These are phyloP conservation scores for Arbutus unedo DNA, from an alignment of 148 eudicot genomes.

Conservation along the genomic window DNA sequence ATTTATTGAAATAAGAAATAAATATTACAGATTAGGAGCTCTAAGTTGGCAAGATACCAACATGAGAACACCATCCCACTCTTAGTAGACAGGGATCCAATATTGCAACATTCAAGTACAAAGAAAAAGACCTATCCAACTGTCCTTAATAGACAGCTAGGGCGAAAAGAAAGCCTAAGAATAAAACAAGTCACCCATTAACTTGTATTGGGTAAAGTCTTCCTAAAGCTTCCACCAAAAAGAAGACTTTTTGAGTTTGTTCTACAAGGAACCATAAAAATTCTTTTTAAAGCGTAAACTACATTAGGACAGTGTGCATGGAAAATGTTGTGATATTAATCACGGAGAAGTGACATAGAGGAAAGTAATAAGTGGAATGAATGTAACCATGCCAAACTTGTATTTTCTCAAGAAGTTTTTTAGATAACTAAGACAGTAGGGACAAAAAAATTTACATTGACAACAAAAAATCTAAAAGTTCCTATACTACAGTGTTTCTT, in stretches of 20 bases:
- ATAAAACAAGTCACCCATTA: background rate
- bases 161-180: too few species aligned
- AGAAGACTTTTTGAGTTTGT: background rate
- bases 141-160: too few species aligned
- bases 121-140: too few species aligned
- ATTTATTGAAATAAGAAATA: too few species aligned
- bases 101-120: too few species aligned
- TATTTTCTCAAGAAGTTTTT: background rate
- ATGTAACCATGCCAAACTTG: background rate
- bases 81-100: too few species aligned
- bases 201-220: background rate
- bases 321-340: background rate
- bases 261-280: background rate
- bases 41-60: too few species aligned
- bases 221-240: background rate
- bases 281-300: background rate
- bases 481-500: background rate
- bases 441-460: background rate
- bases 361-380: background rate
- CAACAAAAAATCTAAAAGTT: background rate
- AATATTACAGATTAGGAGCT: too few species aligned
- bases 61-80: too few species aligned
- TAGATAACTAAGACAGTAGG: background rate
- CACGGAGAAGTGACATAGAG: background rate
- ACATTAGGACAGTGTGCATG: background rate